Evolutionary conservation across 768 basidiomycete genomes (phyloP), one percentile per base, ranked within the genome.

Genomic region (Leucogyrophana mollusca): DNA sequence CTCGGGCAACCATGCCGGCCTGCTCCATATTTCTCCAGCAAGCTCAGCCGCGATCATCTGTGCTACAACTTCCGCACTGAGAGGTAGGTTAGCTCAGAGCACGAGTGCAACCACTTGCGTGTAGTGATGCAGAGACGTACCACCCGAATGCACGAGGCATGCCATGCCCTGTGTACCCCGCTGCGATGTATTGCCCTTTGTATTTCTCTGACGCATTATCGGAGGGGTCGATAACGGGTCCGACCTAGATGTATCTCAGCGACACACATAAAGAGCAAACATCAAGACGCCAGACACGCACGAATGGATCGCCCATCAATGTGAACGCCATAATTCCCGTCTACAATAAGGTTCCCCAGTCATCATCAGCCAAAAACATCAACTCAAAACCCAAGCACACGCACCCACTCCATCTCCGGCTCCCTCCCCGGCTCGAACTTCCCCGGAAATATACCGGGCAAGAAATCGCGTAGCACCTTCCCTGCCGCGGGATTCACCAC

Each of bases 311-410:
- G 1, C 70, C 68, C 0, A 66, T 67, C 43, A 66, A 69, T 0
- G 89, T 86, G 54, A 69, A 87, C 0, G 81, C 90, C 87, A 90
- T 90, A 35, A 93, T 88, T 0, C 90, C 91, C 1, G 85, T 88
- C 90, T 90, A 33, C 7, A 32, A 16, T 30, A 30, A 30, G 27
- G 13, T 30, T 30, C 7, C 7, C 27, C 27, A 30, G 27, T 30
- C n/a, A 30, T 13, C 13, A 39, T 7, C n/a, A 7, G 37, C 6
- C 37, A 14, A 39, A 40, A 4, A 20, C 3, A 11, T 13, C 17
- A 4, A 35, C 22, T 40, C 4, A 9, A 14, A 27, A 32, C 22
- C 32, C 16, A n/a, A 17, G 16, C 4, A 10, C 21, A 4, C 3
- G 16, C n/a, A 87, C 89, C 90, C 91, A 94, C 73, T 92, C 87